phyloP scores from a whole-genome alignment of 2,329 filamentous ascomycete species.

The Sporothrix brunneoviolacea region DNA sequence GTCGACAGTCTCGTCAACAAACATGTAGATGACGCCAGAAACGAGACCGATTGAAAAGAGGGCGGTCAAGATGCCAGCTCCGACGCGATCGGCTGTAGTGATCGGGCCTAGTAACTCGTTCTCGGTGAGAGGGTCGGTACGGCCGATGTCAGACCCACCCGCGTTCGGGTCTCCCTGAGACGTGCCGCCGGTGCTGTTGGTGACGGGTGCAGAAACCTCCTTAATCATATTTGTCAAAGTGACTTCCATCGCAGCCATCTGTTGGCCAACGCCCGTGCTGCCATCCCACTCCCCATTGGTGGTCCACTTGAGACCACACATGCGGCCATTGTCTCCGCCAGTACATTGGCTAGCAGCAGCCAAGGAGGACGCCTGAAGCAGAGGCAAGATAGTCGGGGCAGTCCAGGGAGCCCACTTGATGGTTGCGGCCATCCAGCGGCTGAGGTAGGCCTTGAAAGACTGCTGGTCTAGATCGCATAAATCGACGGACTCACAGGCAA shows the following conservation, averaged over 20 bases:
- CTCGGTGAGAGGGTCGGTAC: neutral
- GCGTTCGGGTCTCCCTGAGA: constrained; percentile 41
- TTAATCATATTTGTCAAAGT: constrained; percentile 55
- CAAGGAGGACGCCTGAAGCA: constrained; percentile 48
- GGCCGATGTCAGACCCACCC: constrained; percentile 20
- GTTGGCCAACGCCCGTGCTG: constrained; percentile 57
- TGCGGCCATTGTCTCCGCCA: constrained; percentile 48
- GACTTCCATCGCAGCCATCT: constrained; percentile 63
- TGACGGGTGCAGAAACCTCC: constrained; percentile 32
- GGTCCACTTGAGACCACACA: constrained; percentile 57
- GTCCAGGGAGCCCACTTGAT: constrained; percentile 60
- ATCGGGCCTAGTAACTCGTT: neutral
- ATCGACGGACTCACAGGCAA: constrained; percentile 56
- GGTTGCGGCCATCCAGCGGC: constrained; percentile 54
- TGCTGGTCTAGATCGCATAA: constrained; percentile 57
- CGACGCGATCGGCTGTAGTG: constrained; percentile 11
- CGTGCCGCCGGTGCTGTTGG: constrained; percentile 40
- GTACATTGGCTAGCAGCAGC: constrained; percentile 52
- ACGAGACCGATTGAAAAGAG: constrained; percentile 48
- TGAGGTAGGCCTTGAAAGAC: constrained; percentile 58
- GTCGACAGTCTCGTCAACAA: constrained; percentile 41
- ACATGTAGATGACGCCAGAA: constrained; percentile 43
- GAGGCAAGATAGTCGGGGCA: constrained; percentile 43
- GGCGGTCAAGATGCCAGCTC: constrained; percentile 24
- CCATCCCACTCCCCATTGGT: constrained; percentile 43